These are phyloP conservation scores for Sclerotinia glacialis DNA, from an alignment of 2,329 filamentous ascomycete species.

Conservation along the genomic window DNA sequence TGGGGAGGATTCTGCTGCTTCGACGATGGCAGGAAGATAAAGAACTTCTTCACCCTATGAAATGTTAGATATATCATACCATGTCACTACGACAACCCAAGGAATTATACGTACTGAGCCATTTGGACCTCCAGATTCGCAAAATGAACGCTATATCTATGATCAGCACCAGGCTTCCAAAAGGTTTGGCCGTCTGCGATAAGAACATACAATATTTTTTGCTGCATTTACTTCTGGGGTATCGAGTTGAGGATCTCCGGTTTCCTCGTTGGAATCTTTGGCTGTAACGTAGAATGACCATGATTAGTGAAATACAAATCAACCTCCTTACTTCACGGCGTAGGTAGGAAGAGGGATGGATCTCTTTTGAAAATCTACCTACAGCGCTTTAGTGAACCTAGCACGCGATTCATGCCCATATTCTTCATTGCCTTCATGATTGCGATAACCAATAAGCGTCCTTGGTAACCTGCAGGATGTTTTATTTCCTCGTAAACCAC, in stretches of 20 bases:
- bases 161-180: conserved; percentile 26
- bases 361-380: conserved; percentile 24
- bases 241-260: conserved; percentile 44
- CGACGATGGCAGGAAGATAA: conserved; percentile 89
- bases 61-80: conserved; percentile 21
- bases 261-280: conserved; percentile 27
- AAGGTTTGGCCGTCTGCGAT: conserved; percentile 4
- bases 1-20: conserved; percentile 89
- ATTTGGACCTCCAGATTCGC: conserved; percentile 66
- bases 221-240: conserved; percentile 65
- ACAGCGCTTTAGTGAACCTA: conserved; percentile 38
- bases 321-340: background rate
- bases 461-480: background rate
- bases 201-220: conserved; percentile 60
- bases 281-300: conserved; percentile 16
- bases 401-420: conserved; percentile 39
- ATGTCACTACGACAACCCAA: background rate
- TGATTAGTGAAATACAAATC: conserved; percentile 8
- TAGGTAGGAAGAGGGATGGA: conserved; percentile 9
- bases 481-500: background rate
- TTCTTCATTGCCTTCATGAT: conserved; percentile 40
- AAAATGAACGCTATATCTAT: conserved; percentile 66
- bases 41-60: conserved; percentile 81
- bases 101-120: conserved; percentile 47
- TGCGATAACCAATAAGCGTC: background rate